Conservation (phyloP, 2,329 filamentous ascomycete species). For the Hirsutella rhossiliensis region DNA sequence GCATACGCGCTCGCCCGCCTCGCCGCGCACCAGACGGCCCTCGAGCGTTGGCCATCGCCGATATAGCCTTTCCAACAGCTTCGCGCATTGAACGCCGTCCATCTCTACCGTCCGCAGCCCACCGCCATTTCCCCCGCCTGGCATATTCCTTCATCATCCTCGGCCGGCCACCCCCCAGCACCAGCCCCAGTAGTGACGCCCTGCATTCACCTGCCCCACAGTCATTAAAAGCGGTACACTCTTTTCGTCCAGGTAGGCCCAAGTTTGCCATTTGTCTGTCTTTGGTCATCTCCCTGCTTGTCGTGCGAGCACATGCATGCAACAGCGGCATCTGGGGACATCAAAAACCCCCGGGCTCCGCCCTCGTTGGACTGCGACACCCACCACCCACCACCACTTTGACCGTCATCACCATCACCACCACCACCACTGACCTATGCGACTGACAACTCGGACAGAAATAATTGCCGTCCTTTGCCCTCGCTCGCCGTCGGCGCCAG, state of each 20-base stretch:
- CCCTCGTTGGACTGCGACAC: background rate
- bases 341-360: background rate
- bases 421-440: too few relatives aligned
- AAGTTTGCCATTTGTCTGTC: background rate
- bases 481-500: background rate
- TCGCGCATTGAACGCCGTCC: background rate
- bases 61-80: too few relatives aligned
- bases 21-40: too few relatives aligned
- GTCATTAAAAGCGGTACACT: background rate
- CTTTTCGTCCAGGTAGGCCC: slow-evolving; percentile 1
- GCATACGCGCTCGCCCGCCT: too few relatives aligned
- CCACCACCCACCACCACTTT: background rate
- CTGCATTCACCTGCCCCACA: slow-evolving; percentile 4
- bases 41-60: too few relatives aligned
- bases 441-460: too few relatives aligned
- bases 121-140: background rate
- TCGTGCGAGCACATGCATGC: background rate
- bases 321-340: background rate
- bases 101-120: background rate
- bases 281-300: background rate
- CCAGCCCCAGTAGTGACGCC: background rate
- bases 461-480: background rate
- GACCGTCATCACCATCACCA: background rate
- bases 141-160: background rate
- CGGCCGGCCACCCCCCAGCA: background rate